These are phyloP conservation scores for Lipomyces sp. DNA, from an alignment of 805 yeast genomes.

Conservation along the genomic window DNA sequence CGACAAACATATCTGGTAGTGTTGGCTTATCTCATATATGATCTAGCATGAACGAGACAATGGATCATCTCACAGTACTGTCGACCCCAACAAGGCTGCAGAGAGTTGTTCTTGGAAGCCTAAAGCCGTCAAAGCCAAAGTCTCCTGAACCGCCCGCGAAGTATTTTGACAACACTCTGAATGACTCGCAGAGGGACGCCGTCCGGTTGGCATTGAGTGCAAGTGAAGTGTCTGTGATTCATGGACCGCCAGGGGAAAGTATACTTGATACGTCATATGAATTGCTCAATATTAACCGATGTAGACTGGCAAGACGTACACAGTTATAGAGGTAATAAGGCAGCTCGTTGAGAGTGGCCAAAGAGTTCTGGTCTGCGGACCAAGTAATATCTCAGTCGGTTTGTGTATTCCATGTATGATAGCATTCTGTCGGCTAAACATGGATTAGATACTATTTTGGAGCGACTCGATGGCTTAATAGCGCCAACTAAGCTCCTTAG, in stretches of 20 bases:
- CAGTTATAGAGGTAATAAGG: constrained; percentile 77
- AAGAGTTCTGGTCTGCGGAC: constrained; percentile 85
- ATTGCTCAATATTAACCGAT: neutral
- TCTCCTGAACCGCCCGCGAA: constrained; percentile 28
- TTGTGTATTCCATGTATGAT: neutral
- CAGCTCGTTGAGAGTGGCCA: constrained; percentile 64
- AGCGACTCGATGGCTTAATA: constrained; percentile 60
- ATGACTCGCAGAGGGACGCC: constrained; percentile 75
- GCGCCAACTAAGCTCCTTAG: constrained; percentile 64
- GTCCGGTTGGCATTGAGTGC: constrained; percentile 63
- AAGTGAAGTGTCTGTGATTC: constrained; percentile 60
- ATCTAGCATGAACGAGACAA: constrained; percentile 65
- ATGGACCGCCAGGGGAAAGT: constrained; percentile 72
- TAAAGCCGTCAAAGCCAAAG: constrained; percentile 40
- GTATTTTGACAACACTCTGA: constrained; percentile 56
- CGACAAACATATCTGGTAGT: neutral
- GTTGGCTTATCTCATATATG: neutral
- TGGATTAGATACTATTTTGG: constrained; percentile 69
- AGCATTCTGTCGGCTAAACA: neutral
- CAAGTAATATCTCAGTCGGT: constrained; percentile 87
- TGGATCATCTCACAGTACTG: constrained; percentile 57
- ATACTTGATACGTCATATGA: neutral
- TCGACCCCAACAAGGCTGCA: constrained; percentile 48
- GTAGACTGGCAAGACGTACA: constrained; percentile 77
- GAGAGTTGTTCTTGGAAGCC: constrained; percentile 56